These are phyloP conservation scores for Diplosphaera chodatii DNA, from an alignment of 139 green algal species.

Conservation along the genomic window DNA sequence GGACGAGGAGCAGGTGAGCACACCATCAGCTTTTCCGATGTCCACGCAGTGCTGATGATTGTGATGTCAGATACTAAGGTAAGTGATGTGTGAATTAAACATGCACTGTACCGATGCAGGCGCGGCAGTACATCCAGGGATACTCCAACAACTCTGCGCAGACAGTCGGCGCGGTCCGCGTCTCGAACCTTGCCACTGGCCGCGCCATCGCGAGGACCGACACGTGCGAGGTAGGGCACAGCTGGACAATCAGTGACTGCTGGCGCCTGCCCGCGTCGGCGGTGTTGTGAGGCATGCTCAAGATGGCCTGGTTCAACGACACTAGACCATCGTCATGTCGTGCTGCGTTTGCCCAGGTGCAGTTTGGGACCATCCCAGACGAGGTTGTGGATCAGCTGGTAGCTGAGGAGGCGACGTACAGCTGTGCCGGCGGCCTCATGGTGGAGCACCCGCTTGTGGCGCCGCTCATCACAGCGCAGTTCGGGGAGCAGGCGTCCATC, in stretches of 20 bases:
- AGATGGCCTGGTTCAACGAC: no score
- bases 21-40: no score
- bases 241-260: not conserved
- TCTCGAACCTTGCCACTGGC: slow-evolving; percentile 49
- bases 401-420: slow-evolving; percentile 56
- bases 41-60: no score
- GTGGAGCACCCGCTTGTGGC: slow-evolving; percentile 64
- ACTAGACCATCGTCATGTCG: no score
- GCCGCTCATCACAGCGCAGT: slow-evolving; percentile 45
- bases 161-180: slow-evolving; percentile 65
- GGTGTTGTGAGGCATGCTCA: no score
- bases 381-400: slow-evolving; percentile 56
- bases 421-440: slow-evolving; percentile 70
- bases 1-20: slow-evolving; percentile 43
- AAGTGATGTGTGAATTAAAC: no score
- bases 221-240: not conserved
- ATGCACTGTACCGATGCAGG: slow-evolving; percentile 18
- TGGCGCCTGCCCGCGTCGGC: no score
- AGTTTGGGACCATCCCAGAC: slow-evolving; percentile 51
- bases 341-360: no score
- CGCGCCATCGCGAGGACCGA: slow-evolving; percentile 20
- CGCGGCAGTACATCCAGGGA: slow-evolving; percentile 44
- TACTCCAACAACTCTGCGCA: slow-evolving; percentile 48
- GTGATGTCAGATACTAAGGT: no score
- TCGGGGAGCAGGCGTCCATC: slow-evolving; percentile 59